These are phyloP conservation scores for Fusarium udum DNA, from an alignment of 2,329 filamentous ascomycete species.

Conservation along the genomic window DNA sequence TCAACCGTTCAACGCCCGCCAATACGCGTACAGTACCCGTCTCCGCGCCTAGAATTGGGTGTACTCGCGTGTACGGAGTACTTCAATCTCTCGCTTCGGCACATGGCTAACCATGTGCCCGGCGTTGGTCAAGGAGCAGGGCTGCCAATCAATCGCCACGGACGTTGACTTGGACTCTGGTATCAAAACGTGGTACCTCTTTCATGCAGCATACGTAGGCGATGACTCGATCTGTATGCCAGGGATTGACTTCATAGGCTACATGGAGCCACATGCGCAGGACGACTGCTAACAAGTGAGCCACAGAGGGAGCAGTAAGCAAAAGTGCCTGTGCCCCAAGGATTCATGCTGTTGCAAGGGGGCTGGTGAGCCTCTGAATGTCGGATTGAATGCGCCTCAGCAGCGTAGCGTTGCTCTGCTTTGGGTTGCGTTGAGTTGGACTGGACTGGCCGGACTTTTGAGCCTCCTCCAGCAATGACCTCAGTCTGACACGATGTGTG, in stretches of 20 bases:
- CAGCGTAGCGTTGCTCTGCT: constrained; percentile 1
- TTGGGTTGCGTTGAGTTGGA: background rate
- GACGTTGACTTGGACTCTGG: background rate
- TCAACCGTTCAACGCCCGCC: constrained; percentile 22
- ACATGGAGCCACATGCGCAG: constrained; percentile 8
- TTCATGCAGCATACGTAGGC: constrained; percentile 1
- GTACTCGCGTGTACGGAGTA: constrained; percentile 25
- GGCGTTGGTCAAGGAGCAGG: constrained; percentile 28
- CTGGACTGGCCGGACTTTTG: constrained; percentile 27
- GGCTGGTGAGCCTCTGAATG: constrained; percentile 12
- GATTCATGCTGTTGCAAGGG: constrained; percentile 16
- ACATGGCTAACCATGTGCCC: constrained; percentile 41
- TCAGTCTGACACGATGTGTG: constrained; percentile 42
- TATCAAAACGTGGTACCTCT: constrained; percentile 2
- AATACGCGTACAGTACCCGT: constrained; percentile 23
- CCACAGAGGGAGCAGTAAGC: background rate
- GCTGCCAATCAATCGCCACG: constrained; percentile 34
- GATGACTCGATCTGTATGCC: constrained; percentile 5
- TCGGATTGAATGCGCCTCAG: constrained; percentile 14
- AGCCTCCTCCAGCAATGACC: constrained; percentile 39
- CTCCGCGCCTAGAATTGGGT: background rate
- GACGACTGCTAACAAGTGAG: background rate
- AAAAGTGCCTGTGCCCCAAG: constrained; percentile 12
- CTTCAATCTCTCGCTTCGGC: constrained; percentile 22
- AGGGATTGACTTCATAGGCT: constrained; percentile 2